phyloP scores from a whole-genome alignment of 805 yeast genomes.

The Sugiyamaella boreocaroliniensis region DNA sequence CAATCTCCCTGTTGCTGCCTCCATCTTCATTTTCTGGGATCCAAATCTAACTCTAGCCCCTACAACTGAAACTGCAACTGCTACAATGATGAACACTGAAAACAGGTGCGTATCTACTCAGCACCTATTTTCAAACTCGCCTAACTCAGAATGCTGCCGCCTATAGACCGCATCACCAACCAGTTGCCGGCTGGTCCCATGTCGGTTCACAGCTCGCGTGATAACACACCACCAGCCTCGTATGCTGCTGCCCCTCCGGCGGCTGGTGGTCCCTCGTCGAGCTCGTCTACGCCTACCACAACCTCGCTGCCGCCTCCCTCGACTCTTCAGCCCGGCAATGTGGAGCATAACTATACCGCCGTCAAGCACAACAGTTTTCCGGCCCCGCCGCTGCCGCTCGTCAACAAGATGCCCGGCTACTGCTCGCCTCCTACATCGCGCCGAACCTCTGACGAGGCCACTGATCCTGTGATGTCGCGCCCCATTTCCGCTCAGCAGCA shows the following conservation, averaged over 20 bases:
- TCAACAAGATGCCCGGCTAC: constrained; percentile 8
- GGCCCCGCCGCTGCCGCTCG: background rate
- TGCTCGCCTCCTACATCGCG: constrained; percentile 13
- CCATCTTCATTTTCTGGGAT: background rate
- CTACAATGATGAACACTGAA: background rate
- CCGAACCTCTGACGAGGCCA: constrained; percentile 9
- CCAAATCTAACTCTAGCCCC: background rate
- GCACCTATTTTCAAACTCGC: no score
- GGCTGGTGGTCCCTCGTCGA: no score
- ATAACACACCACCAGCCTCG: background rate
- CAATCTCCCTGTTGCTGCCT: background rate
- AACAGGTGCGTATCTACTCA: background rate
- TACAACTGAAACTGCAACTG: no score
- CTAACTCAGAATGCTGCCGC: constrained; percentile 3
- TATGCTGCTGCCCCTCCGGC: no score
- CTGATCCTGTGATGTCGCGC: background rate
- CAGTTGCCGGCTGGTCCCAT: background rate
- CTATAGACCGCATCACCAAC: constrained; percentile 7
- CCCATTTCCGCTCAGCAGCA: constrained; percentile 5
- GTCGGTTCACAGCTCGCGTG: background rate
- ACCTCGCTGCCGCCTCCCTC: background rate
- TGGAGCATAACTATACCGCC: background rate
- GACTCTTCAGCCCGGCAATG: background rate
- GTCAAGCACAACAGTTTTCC: background rate
- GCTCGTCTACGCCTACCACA: no score